Evolutionary conservation across 192 early-diverging fungal genomes (phyloP), one percentile per base, ranked within the genome.

Genomic region (Borealophlyctis nickersoniae): DNA sequence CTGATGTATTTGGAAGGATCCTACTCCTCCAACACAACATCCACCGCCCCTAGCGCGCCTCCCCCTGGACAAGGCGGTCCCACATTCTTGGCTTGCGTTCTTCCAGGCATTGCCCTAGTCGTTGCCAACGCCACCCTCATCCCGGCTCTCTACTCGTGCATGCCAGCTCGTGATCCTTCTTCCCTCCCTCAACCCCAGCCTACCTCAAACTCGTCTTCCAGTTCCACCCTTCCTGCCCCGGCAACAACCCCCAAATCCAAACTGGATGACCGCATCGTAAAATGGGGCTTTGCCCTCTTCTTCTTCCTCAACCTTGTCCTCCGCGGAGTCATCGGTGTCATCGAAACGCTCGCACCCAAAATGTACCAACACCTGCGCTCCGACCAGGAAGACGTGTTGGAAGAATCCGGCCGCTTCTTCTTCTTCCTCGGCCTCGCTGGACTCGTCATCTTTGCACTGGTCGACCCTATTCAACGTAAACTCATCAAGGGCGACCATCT

Each of bases 271-370:
- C 23, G 24, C n/a, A 52, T 65, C 2, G 24, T 73, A 31, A 19
- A 50, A 16, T 65, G 27, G 16, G 71, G 56, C 2, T 66, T 73
- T 39, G 27, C 57, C 0, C 50, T 73, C 1, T 73, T 69, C 60
- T 69, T 73, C 36, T 48, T 35, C 34, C 56, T 73, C 31, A 73
- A 73, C 53, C 36, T 73, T 32, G 71, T 65, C 51, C 55, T 73
- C 13, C 57, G 71, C 23, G 71, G 71, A 5, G 55, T 69, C 11
- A 70, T 73, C 16, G 71, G 71, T 31, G 66, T 73, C 50, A 65
- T 58, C 16, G 71, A 73, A 56, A 69, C 71, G 2, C 27, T 73
- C 34, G 71, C 71, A 13, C 65, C 66, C 22, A 66, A 63, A 24
- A 58, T 65, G 63, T 68, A 73, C 49, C 49, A 73, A 52, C 48